Conservation (phyloP, 2,329 filamentous ascomycete species). For the Eutypa lata region DNA sequence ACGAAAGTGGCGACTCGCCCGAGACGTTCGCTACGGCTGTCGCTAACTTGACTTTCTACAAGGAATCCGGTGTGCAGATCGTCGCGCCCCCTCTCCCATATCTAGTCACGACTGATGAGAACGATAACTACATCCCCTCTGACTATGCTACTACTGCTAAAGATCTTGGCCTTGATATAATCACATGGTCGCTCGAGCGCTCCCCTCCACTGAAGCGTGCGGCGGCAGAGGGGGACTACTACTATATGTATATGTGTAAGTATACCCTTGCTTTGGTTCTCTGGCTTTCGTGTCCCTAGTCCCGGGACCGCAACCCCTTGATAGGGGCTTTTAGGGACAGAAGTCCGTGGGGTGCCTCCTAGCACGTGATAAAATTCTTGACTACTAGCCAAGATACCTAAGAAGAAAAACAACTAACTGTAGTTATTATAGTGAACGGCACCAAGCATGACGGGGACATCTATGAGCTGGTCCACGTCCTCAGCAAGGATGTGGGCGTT, state of each 20-base stretch:
- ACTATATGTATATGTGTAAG: conserved; percentile 49
- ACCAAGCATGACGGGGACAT: conserved; percentile 64
- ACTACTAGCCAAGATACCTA: no score
- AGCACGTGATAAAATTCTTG: no score
- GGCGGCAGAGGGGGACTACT: conserved; percentile 44
- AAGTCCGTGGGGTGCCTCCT: no score
- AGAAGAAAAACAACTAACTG: no score
- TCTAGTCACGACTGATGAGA: conserved; percentile 49
- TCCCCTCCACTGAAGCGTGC: conserved; percentile 56
- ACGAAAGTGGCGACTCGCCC: conserved; percentile 55
- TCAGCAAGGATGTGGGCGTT: conserved; percentile 59
- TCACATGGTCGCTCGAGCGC: conserved; percentile 68
- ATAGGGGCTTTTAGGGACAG: no score
- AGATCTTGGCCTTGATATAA: conserved; percentile 59
- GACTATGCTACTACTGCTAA: conserved; percentile 60
- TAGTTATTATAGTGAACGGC: conserved; percentile 32
- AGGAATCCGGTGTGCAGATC: conserved; percentile 56
- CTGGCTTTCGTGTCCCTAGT: no score
- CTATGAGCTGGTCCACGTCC: conserved; percentile 62
- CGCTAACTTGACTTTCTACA: conserved; percentile 53
- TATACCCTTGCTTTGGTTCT: not conserved
- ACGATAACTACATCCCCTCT: conserved; percentile 58
- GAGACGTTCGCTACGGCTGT: conserved; percentile 52
- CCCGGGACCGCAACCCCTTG: no score
- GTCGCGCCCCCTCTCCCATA: conserved; percentile 63